Evolutionary conservation across 257 asterid genomes (phyloP).

Genomic region (Nicotiana otophora): DNA sequence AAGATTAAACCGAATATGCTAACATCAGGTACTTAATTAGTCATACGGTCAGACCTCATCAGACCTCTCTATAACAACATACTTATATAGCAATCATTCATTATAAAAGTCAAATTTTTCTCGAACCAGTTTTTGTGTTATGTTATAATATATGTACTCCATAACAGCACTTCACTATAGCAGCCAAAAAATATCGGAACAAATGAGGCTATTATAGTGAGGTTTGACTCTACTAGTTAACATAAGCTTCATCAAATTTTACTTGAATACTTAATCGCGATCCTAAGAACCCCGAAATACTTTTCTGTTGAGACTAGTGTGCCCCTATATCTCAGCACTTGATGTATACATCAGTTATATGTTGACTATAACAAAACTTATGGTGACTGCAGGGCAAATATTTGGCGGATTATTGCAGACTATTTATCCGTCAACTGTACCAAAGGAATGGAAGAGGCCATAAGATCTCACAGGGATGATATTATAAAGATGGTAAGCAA

Average conservation of each 20-base stretch:
- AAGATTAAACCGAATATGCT: constrained; percentile 18
- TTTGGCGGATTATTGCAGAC: constrained; percentile 33
- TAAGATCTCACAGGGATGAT: constrained; percentile 9
- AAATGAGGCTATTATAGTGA: too few species aligned
- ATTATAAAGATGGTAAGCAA: neutral
- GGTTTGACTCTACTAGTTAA: too few species aligned
- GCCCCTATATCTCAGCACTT: neutral
- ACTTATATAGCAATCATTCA: too few species aligned
- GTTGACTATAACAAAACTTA: neutral
- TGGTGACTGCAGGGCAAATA: constrained; percentile 25
- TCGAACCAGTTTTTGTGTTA: too few species aligned
- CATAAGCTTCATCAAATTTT: neutral
- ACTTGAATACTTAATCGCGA: neutral
- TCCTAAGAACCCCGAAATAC: neutral
- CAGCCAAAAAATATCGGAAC: too few species aligned
- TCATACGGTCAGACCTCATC: neutral
- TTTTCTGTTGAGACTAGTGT: neutral
- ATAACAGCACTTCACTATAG: too few species aligned
- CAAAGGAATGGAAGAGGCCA: constrained; percentile 36
- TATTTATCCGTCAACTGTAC: constrained; percentile 34
- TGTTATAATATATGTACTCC: too few species aligned
- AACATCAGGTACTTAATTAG: constrained; percentile 22
- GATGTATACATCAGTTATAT: neutral
- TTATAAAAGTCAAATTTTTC: too few species aligned
- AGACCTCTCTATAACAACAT: too few species aligned